Conservation (phyloP, 495 filamentous ascomycete species). For the Lophium mytilinum region DNA sequence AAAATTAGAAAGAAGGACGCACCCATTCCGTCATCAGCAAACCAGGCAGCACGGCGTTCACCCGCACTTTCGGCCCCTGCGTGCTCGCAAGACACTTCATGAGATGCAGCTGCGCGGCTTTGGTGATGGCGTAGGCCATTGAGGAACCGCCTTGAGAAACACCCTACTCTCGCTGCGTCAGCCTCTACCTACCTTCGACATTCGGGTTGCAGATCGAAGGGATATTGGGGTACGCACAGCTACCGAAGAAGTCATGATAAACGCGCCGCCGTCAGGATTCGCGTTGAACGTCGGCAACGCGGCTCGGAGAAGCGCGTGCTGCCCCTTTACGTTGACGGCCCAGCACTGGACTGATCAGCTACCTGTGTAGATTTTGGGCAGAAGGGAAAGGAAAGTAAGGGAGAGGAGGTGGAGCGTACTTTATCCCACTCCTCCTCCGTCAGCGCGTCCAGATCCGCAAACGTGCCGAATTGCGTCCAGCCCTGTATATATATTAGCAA, state of each 20-base stretch:
- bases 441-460: slow-evolving; percentile 55
- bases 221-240: slow-evolving; percentile 35
- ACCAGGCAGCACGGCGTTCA: slow-evolving; percentile 62
- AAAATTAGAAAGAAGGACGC: slow-evolving; percentile 1
- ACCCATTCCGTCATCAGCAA: slow-evolving; percentile 70
- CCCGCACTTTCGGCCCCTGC: slow-evolving; percentile 56
- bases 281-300: slow-evolving; percentile 58
- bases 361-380: background rate
- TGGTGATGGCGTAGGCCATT: slow-evolving; percentile 60
- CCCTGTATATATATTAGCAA: slow-evolving; percentile 38
- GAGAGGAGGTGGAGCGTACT: slow-evolving; percentile 31
- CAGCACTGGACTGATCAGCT: slow-evolving; percentile 43
- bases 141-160: slow-evolving; percentile 45
- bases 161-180: slow-evolving; percentile 31
- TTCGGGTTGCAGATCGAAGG: background rate
- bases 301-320: slow-evolving; percentile 52
- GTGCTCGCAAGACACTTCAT: slow-evolving; percentile 64
- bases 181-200: background rate
- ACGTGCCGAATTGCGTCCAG: slow-evolving; percentile 58
- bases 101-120: slow-evolving; percentile 60
- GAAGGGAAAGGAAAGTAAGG: background rate
- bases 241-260: slow-evolving; percentile 60
- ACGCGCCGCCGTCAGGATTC: slow-evolving; percentile 60
- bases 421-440: slow-evolving; percentile 64
- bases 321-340: slow-evolving; percentile 61